Evolutionary conservation across 1,284 basidiomycete species (phyloP).

Genomic region (Fomitopsis betulina): DNA sequence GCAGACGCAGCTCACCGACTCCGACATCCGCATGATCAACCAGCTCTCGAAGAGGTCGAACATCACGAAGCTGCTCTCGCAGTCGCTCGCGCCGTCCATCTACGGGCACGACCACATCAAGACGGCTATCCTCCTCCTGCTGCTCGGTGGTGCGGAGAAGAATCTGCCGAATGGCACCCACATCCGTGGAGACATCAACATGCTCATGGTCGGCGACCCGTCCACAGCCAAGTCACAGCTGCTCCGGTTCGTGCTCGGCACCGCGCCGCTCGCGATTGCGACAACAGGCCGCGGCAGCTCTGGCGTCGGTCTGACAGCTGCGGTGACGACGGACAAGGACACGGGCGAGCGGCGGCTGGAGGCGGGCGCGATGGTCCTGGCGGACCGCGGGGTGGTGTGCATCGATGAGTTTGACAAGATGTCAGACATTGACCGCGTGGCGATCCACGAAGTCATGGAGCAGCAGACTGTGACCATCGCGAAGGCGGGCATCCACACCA

Average conservation of each 20-base stretch:
- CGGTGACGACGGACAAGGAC: conserved; percentile 97
- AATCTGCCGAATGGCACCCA: conserved; percentile 97
- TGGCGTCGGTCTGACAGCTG: conserved; percentile 98
- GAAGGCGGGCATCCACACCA: conserved; percentile 98
- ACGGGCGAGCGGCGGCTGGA: conserved; percentile 95
- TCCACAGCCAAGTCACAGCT: conserved; percentile 98
- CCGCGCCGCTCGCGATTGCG: conserved; percentile 95
- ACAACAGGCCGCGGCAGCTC: conserved; percentile 97
- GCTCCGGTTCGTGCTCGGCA: conserved; percentile 93
- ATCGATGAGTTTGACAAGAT: conserved; percentile 99
- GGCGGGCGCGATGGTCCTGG: conserved; percentile 99
- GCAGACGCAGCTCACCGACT: conserved; percentile 89
- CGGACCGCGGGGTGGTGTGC: conserved; percentile 98
- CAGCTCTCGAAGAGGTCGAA: conserved; percentile 84
- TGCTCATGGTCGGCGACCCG: conserved; percentile 99
- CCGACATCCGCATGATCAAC: conserved; percentile 96
- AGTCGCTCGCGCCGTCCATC: conserved; percentile 96
- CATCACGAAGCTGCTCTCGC: conserved; percentile 87
- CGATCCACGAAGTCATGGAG: conserved; percentile 99
- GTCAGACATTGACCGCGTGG: conserved; percentile 98
- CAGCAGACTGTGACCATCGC: conserved; percentile 99
- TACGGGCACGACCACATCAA: conserved; percentile 98
- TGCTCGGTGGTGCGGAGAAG: conserved; percentile 97
- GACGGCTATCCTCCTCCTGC: conserved; percentile 85
- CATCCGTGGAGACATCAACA: conserved; percentile 99